Conservation (phyloP, 208 protist species). For the Leishmania martiniquensis region DNA sequence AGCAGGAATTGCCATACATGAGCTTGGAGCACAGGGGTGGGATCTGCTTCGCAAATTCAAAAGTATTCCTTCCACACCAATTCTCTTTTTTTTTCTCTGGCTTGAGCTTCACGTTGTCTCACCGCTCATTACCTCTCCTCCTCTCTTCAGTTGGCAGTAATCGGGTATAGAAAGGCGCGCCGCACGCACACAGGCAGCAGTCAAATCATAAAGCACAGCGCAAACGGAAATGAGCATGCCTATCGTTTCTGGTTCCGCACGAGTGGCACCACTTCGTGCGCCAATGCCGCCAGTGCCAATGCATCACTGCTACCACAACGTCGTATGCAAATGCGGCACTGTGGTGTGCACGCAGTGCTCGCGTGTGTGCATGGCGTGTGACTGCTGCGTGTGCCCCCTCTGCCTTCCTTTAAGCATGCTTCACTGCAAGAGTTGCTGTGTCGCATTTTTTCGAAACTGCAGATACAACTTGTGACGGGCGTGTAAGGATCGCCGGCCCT, state of each 20-base stretch:
- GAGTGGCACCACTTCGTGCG: constrained; percentile 1
- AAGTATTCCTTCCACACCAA: neutral
- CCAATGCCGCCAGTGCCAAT: constrained; percentile 11
- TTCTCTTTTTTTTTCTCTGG: neutral
- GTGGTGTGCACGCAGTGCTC: constrained; percentile 60
- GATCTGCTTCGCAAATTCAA: neutral
- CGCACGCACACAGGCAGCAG: neutral
- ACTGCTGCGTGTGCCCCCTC: constrained; percentile 55
- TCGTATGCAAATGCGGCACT: constrained; percentile 58
- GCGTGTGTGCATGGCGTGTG: constrained; percentile 69
- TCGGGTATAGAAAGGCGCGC: neutral
- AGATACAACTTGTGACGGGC: constrained; percentile 46
- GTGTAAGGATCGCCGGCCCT: neutral
- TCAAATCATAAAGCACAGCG: neutral
- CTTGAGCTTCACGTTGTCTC: neutral
- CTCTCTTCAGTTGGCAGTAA: neutral
- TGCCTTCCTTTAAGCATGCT: constrained; percentile 64
- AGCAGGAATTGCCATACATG: neutral
- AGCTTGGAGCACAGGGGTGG: neutral
- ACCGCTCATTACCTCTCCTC: neutral
- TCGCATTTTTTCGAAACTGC: constrained; percentile 64
- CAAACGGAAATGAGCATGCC: neutral
- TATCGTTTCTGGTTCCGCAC: constrained; percentile 19
- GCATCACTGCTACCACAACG: constrained; percentile 51
- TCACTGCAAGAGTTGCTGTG: constrained; percentile 78